Evolutionary conservation across 768 basidiomycete genomes (phyloP), one percentile per base, ranked within the genome.

Genomic region (Suillus tomentosus): DNA sequence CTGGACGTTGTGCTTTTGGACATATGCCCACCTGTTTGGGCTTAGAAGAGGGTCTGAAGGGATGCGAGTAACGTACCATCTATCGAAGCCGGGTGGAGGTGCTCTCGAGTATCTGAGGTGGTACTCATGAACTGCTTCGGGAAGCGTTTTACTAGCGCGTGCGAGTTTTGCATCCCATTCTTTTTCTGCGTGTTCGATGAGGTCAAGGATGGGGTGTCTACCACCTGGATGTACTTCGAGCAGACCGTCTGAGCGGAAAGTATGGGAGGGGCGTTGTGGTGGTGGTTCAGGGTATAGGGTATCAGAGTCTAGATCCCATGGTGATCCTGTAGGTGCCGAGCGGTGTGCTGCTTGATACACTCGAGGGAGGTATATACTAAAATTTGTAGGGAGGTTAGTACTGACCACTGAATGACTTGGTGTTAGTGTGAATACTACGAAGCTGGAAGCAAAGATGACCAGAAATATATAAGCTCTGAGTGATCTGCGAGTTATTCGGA

Each of bases 61-160:
- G 36, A 7, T 51, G 51, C 39, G 47, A 17, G 27, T 19, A 36
- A 65, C 73, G 45, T 60, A 84, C 84, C 84, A 86, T 48, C 76
- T 69, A 62, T 82, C 81, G 63, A 83, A 83, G 3, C 82, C 82
- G 40, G 70, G 74, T 6, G 82, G 82, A 2, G 82, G 82, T 17
- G 65, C 55, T 43, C 79, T 70, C 24, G 72, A 70, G 65, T 80
- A 80, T 48, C 79, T 68, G 17, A 74, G 67, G 39, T 70, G 68
- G 62, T 83, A 83, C 62, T 82, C 81, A 5, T 65, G 64, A 3
- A 80, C 77, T 4, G 81, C 82, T 60, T 81, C 65, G 11, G 72
- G 66, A 10, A 82, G 66, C 7, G 79, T 77, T 59, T 65, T 73
- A 62, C 81, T 82, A 27, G 79, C 79, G 9, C 72, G 71, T 0